phyloP scores from a whole-genome alignment of 352 stramenopile genomes.

The Pythium aphanidermatum region DNA sequence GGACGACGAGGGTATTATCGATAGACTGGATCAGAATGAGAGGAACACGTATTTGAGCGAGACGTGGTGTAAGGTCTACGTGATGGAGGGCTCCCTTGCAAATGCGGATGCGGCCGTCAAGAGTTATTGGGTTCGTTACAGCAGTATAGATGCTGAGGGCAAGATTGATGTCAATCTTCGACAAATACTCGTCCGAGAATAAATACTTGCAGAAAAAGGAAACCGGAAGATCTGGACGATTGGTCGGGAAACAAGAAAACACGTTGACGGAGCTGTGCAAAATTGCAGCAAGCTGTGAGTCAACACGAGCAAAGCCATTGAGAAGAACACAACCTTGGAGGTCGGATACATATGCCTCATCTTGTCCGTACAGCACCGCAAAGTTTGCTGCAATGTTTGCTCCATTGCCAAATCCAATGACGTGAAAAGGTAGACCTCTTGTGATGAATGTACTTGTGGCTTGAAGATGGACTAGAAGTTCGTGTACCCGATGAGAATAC shows the following conservation, averaged over 20 bases:
- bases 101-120: constrained; percentile 81
- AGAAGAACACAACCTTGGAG: constrained; percentile 75
- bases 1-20: constrained; percentile 83
- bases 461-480: constrained; percentile 82
- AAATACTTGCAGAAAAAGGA: constrained; percentile 89
- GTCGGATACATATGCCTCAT: constrained; percentile 27
- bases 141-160: constrained; percentile 92
- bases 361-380: constrained; percentile 35
- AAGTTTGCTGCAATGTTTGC: constrained; percentile 80
- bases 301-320: constrained; percentile 81
- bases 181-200: constrained; percentile 89
- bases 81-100: constrained; percentile 77
- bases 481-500: constrained; percentile 69
- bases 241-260: constrained; percentile 74
- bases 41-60: constrained; percentile 57
- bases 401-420: constrained; percentile 88
- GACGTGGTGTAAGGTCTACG: constrained; percentile 47
- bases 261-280: constrained; percentile 80
- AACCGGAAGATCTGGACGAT: constrained; percentile 79
- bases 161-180: constrained; percentile 78
- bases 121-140: constrained; percentile 88
- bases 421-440: constrained; percentile 64
- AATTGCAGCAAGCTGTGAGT: constrained; percentile 68
- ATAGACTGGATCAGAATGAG: constrained; percentile 86
- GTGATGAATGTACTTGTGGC: constrained; percentile 62